Evolutionary conservation across 495 filamentous ascomycete species (phyloP), one percentile per base, ranked within the genome.

Genomic region (Aspergillus nidulans): DNA sequence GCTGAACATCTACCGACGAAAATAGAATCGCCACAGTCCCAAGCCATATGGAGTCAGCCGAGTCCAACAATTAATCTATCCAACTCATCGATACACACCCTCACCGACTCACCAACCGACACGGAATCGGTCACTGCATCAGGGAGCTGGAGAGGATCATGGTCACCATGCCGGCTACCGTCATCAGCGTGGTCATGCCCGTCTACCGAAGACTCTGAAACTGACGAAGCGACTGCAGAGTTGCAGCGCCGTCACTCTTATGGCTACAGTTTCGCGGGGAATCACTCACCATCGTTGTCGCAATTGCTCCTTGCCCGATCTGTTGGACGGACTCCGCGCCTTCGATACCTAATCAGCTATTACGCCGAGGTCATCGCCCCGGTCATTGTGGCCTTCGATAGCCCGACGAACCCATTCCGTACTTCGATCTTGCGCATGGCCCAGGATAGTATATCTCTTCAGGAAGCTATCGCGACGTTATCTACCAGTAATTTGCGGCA

Each of bases 381-480:
- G 0, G 87, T 89, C 56, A 87, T 96, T 61, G 91, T 97, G 15
- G 86, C 91, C 43, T 94, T 96, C 70, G 92, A 97, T 63, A 84
- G 84, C 8, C 87, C 89, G 9, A 82, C 74, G 13, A 87, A 97
- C 63, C 92, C 92, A 1, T 97, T 91, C 65, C 79, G 92, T 50
- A 85, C 85, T 48, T 86, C 95, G 57, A 85, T 97, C 40, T 77
- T 96, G 30, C 85, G 83, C 19, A 78, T 97, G 36, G 89, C 90
- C 16, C 77, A 85, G 44, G 76, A 81, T 25, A 96, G 89, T 68
- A 83, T 85, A 61, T 91, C 90, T 58, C 71, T 97, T 19, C 89
- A 92, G 63, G 90, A 96, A 67, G 92, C 92, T 15, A 90, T 97
- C 64, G 94, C 92, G 57, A 91, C 92, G 6, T 77, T 97, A 15